phyloP scores from a whole-genome alignment of 805 yeast species.

The Saturnispora halmiae region DNA sequence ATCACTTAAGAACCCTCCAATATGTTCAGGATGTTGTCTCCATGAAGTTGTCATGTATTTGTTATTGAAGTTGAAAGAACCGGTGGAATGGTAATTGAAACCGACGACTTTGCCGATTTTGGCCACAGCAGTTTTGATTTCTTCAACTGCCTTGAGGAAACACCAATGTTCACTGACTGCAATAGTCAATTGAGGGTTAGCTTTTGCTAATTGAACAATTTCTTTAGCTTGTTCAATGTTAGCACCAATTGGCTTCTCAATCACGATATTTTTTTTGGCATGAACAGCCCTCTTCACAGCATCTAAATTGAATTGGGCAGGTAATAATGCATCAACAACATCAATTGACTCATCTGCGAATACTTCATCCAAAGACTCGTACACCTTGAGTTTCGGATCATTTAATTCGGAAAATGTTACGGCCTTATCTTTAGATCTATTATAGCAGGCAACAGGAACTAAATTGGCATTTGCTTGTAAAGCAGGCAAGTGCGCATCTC shows the following conservation, averaged over 20 bases:
- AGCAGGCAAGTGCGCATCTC: slow-evolving; percentile 73
- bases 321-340: slow-evolving; percentile 75
- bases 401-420: slow-evolving; percentile 51
- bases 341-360: slow-evolving; percentile 61
- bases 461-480: slow-evolving; percentile 43
- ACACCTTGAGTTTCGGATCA: slow-evolving; percentile 49
- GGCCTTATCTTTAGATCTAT: slow-evolving; percentile 81
- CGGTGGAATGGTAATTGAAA: slow-evolving; percentile 67
- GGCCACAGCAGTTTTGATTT: slow-evolving; percentile 49
- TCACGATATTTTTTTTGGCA: slow-evolving; percentile 65
- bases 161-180: slow-evolving; percentile 83
- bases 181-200: slow-evolving; percentile 54
- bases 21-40: slow-evolving; percentile 86
- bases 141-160: slow-evolving; percentile 50
- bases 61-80: slow-evolving; percentile 53
- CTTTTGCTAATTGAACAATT: slow-evolving; percentile 57
- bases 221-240: slow-evolving; percentile 70
- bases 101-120: slow-evolving; percentile 66
- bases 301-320: slow-evolving; percentile 71
- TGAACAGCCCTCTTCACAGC: slow-evolving; percentile 62
- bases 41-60: slow-evolving; percentile 66
- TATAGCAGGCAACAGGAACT: slow-evolving; percentile 61
- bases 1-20: slow-evolving; percentile 87
- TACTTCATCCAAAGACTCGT: slow-evolving; percentile 53
- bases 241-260: slow-evolving; percentile 94